Evolutionary conservation across 2,329 filamentous ascomycete genomes (phyloP), one percentile per base, ranked within the genome.

Genomic region (Cladorrhinum sp.): DNA sequence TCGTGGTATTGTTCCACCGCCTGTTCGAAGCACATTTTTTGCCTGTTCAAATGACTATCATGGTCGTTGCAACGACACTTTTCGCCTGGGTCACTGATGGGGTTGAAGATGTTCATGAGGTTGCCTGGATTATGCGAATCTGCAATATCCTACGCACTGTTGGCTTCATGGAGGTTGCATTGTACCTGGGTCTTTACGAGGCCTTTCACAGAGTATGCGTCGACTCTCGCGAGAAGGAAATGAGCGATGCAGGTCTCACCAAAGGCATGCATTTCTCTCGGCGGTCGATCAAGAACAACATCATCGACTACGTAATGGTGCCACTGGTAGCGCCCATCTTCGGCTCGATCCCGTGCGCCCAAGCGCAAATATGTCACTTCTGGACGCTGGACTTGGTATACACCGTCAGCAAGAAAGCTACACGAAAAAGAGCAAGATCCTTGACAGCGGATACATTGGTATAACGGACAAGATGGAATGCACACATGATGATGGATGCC

Each of bases 1-100:
- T 86, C 51, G 72, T 85, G 65, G 80, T 83, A 57, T 78, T 90
- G 30, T 80, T 82, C 69, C 86, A 88, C 70, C 83, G 88, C 18
- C 76, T 91, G n/a, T 91, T 88, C 68, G 88, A 91, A 72, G 88
- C 88, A 0, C 88, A 91, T 71, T 90, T 90, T 71, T 76, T 91
- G 23, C 87, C 88, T 0, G 80, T 86, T 16, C 88, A 91, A 68
- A 85, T 86, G 75, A 84, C 82, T 6, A 83, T 89, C 51, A 77
- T 89, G 26, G 78, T 90, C 24, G 67, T 89, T 49, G 80, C 85
- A 1, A 88, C 86, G 0, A 82, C 83, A 0, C 67, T 89, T 3
- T 90, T 86, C 72, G 75, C 80, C 42, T 79, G 80, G 69, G 75
- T 84, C 30, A 82, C 82, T 14, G 77, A 84, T 60, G 77, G 77